A percentile compares a stretch with the other conserved stretches of the same genome.
phyloP scores from a whole-genome alignment of 768 basidiomycete species.

The Rubroboletus satanas region DNA sequence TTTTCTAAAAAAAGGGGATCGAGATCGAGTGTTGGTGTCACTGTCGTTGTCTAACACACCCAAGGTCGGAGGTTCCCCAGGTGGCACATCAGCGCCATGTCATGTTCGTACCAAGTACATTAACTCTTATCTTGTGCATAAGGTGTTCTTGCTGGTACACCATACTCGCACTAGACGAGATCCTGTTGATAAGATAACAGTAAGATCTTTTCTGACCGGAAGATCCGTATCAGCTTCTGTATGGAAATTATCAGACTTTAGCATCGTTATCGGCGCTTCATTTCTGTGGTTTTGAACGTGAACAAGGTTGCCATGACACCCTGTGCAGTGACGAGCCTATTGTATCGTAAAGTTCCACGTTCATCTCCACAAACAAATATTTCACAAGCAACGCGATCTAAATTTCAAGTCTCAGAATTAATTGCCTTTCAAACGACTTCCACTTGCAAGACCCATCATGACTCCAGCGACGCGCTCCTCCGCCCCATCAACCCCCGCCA shows the following conservation, averaged over 20 bases:
- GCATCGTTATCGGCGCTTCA: neutral
- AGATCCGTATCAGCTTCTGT: neutral
- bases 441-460: conserved; percentile 13
- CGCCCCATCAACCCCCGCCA: conserved; percentile 30
- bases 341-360: neutral
- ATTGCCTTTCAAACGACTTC: neutral
- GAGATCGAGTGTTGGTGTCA: neutral
- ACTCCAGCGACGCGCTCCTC: conserved; percentile 29
- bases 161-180: neutral
- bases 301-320: neutral
- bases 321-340: neutral
- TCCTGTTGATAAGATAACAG: neutral
- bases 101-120: neutral
- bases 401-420: neutral
- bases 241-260: neutral
- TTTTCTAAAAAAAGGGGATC: neutral
- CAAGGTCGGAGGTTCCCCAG: neutral
- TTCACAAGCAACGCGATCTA: neutral
- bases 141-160: neutral
- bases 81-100: neutral
- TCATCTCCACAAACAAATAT: neutral
- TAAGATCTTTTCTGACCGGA: neutral
- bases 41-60: neutral
- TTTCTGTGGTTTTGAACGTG: neutral
- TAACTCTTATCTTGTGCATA: too few species aligned